phyloP scores from a whole-genome alignment of 257 asterid genomes.

The Nicotiana undulata region DNA sequence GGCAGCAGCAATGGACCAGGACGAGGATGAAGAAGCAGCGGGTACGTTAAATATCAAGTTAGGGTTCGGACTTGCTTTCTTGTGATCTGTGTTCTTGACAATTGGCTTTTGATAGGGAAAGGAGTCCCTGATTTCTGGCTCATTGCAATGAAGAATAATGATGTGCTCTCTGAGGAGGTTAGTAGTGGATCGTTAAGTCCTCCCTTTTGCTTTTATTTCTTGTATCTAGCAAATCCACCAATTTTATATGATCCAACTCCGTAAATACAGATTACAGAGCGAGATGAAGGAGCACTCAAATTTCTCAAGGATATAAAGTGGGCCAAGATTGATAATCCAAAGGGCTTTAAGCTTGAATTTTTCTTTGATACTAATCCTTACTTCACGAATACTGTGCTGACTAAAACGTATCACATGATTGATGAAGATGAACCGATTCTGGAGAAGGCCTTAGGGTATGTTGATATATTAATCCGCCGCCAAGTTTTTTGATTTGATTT shows the following conservation, averaged over 20 bases:
- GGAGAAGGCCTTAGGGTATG: conserved; percentile 35
- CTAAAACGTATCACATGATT: conserved; percentile 82
- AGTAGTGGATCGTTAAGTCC: background rate
- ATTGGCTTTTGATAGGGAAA: conserved; percentile 14
- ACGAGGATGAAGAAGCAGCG: conserved; percentile 9
- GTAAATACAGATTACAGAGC: conserved; percentile 50
- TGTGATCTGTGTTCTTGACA: background rate
- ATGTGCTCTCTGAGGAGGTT: conserved; percentile 15
- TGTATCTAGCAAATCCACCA: background rate
- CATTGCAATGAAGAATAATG: conserved; percentile 18
- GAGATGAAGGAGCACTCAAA: conserved; percentile 30
- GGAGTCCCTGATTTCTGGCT: conserved; percentile 23
- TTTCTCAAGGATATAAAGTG: conserved; percentile 25
- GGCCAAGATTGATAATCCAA: conserved; percentile 19
- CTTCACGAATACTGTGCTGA: conserved; percentile 61
- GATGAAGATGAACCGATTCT: conserved; percentile 88
- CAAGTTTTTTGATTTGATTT: background rate
- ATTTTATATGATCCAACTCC: background rate
- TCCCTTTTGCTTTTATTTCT: no score
- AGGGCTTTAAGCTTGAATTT: conserved; percentile 24
- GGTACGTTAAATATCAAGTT: conserved; percentile 14
- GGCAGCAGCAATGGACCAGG: background rate
- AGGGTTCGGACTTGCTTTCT: background rate
- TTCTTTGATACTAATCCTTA: conserved; percentile 48
- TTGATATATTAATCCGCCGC: background rate